Conservation (phyloP, 2,329 filamentous ascomycete genomes). For the Diaporthe capsici region DNA sequence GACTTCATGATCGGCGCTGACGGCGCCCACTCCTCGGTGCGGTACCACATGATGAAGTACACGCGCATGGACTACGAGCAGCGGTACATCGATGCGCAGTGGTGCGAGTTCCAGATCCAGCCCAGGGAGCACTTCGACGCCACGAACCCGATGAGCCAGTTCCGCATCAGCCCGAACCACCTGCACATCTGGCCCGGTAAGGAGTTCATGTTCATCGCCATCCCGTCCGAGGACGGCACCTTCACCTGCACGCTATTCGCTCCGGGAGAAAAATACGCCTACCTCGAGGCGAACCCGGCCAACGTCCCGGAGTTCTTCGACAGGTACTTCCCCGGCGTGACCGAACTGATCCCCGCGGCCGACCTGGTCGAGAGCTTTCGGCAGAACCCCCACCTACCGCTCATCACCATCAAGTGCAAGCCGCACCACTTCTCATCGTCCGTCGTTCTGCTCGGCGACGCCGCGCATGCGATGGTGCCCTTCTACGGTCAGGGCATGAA, state of each 20-base stretch:
- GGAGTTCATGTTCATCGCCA: constrained; percentile 98
- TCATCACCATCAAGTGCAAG: constrained; percentile 93
- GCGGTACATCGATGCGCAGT: constrained; percentile 95
- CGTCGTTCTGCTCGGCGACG: constrained; percentile 90
- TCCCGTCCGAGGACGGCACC: constrained; percentile 86
- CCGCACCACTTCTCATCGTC: constrained; percentile 86
- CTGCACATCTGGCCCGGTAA: constrained; percentile 97
- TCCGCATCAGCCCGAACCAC: constrained; percentile 90
- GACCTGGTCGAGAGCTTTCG: constrained; percentile 82
- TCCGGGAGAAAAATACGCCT: constrained; percentile 76
- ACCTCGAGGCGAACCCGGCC: constrained; percentile 74
- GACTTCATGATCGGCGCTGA: constrained; percentile 96
- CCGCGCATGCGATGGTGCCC: constrained; percentile 97
- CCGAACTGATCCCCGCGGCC: constrained; percentile 75
- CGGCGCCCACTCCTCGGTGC: constrained; percentile 90
- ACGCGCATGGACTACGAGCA: constrained; percentile 92
- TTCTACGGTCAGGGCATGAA: constrained; percentile 99
- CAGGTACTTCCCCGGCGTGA: constrained; percentile 88
- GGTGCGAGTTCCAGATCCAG: constrained; percentile 94
- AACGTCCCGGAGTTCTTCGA: constrained; percentile 82
- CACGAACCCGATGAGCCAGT: constrained; percentile 61
- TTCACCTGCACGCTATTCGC: constrained; percentile 97
- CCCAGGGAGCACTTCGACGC: constrained; percentile 56
- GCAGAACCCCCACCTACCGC: constrained; percentile 87
- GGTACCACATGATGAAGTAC: constrained; percentile 97